phyloP scores from a whole-genome alignment of 1,139 yeast genomes.

The Yamadazyma atmosphaerica region DNA sequence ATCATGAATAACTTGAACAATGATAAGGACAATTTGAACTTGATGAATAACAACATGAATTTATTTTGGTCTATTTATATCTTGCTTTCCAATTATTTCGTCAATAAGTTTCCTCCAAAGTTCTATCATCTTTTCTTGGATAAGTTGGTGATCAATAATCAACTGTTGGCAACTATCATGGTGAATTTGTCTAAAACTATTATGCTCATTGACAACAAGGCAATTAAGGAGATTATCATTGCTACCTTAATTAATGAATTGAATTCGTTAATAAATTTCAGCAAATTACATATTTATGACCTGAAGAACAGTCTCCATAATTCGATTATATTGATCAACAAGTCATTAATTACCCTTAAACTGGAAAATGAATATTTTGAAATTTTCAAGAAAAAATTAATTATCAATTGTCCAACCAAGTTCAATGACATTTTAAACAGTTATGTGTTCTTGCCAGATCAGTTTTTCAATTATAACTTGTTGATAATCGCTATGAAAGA shows the following conservation, averaged over 20 bases:
- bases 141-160: constrained; percentile 17
- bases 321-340: constrained; percentile 47
- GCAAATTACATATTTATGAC: constrained; percentile 32
- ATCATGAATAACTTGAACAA: constrained; percentile 25
- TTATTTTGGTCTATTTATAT: constrained; percentile 49
- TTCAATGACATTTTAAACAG: constrained; percentile 45
- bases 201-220: constrained; percentile 22
- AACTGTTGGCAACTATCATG: constrained; percentile 22
- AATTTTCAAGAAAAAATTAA: constrained; percentile 42
- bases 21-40: constrained; percentile 5
- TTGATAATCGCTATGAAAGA: constrained; percentile 42
- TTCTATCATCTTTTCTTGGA: constrained; percentile 35
- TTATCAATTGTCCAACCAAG: constrained; percentile 45
- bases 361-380: constrained; percentile 24
- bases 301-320: constrained; percentile 46
- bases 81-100: constrained; percentile 37
- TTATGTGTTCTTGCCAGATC: constrained; percentile 39
- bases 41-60: constrained; percentile 17
- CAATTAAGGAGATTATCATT: constrained; percentile 36
- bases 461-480: constrained; percentile 41
- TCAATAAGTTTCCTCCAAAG: constrained; percentile 35
- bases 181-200: constrained; percentile 28
- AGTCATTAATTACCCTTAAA: constrained; percentile 30
- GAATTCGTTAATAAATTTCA: constrained; percentile 32
- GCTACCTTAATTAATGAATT: constrained; percentile 45